Percentiles rank a stretch among this genome's conserved stretches.
These are phyloP conservation scores for Lotmaria passim DNA, from an alignment of 208 protist species.

Conservation along the genomic window DNA sequence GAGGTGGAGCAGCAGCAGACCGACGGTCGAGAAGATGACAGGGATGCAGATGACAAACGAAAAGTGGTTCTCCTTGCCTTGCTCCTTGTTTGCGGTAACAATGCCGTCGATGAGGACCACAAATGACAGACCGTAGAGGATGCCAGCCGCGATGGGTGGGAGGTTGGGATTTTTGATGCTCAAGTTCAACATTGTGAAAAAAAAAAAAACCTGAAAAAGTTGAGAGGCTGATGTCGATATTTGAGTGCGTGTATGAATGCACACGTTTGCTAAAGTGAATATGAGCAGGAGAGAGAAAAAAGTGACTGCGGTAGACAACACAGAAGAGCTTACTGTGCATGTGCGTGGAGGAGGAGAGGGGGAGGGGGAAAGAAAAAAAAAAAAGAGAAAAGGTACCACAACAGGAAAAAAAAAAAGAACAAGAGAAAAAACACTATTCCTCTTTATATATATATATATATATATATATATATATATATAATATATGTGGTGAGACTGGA, in stretches of 20 bases:
- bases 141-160: slow-evolving; percentile 53
- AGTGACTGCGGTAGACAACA: no score
- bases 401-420: not conserved
- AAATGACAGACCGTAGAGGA: slow-evolving; percentile 58
- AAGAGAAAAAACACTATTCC: not conserved
- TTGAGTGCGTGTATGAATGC: no score
- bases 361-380: slow-evolving; percentile 3
- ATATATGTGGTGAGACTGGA: no score
- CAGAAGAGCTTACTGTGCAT: not conserved
- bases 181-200: not conserved
- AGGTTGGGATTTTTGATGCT: slow-evolving; percentile 18
- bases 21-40: slow-evolving; percentile 72
- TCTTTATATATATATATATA: no score
- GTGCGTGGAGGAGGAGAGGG: no score
- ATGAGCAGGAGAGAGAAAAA: no score
- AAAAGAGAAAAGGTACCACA: no score
- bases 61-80: slow-evolving; percentile 35
- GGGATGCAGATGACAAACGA: slow-evolving; percentile 66
- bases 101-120: slow-evolving; percentile 68
- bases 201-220: not conserved
- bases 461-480: not conserved
- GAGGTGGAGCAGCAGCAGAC: slow-evolving; percentile 62
- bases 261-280: no score
- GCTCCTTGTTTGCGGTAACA: slow-evolving; percentile 52
- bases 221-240: not conserved